Evolutionary conservation across 805 yeast species (phyloP).

Genomic region (Spathaspora girioi): DNA sequence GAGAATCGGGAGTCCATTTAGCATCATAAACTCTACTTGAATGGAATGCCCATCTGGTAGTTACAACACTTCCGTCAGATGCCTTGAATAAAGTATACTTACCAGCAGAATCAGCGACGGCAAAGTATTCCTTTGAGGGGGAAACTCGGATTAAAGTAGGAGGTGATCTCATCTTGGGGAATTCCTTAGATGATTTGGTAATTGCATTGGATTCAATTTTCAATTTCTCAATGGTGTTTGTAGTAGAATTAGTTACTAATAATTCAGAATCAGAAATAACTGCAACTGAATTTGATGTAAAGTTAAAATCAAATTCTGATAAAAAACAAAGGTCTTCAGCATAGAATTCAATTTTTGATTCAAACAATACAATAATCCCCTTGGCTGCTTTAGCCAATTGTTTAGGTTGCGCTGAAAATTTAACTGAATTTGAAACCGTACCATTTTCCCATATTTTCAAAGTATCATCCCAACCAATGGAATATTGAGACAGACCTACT

Average conservation of each 20-base stretch:
- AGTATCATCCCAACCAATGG: slow-evolving; percentile 91
- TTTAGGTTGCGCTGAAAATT: slow-evolving; percentile 33
- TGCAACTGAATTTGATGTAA: slow-evolving; percentile 23
- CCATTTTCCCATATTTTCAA: slow-evolving; percentile 40
- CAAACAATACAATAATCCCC: slow-evolving; percentile 29
- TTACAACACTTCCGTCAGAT: slow-evolving; percentile 51
- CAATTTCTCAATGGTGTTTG: slow-evolving; percentile 28
- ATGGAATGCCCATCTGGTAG: slow-evolving; percentile 96
- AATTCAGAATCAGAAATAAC: slow-evolving; percentile 17
- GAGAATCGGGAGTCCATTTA: slow-evolving; percentile 74
- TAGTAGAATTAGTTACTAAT: slow-evolving; percentile 27
- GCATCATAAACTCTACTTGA: slow-evolving; percentile 76
- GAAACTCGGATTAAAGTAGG: slow-evolving; percentile 67
- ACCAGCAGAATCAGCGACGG: slow-evolving; percentile 85
- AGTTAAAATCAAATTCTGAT: slow-evolving; percentile 16
- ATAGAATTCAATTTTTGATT: slow-evolving; percentile 25
- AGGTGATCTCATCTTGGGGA: slow-evolving; percentile 51
- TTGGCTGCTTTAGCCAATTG: slow-evolving; percentile 24
- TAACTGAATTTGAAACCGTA: slow-evolving; percentile 9
- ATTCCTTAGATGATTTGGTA: slow-evolving; percentile 48
- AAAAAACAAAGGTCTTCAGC: slow-evolving; percentile 8
- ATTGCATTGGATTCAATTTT: slow-evolving; percentile 9
- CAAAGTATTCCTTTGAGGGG: slow-evolving; percentile 63
- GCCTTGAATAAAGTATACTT: slow-evolving; percentile 73
- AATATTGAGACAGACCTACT: slow-evolving; percentile 28